Base-by-base conservation (phyloP, 192 early-diverging fungal species). In the Podila verticillata region DNA sequence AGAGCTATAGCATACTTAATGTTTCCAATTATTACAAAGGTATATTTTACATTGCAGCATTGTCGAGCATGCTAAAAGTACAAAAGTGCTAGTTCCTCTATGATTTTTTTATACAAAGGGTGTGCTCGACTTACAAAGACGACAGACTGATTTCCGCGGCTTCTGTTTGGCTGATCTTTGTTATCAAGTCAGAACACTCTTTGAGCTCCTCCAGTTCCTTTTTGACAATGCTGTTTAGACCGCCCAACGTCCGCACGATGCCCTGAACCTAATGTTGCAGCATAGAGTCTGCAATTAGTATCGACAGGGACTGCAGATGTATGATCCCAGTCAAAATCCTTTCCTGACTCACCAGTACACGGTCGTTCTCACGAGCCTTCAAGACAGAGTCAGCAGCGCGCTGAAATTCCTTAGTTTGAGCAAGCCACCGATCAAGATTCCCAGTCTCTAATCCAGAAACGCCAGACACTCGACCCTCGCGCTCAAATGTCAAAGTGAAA, bases 121-220 rank as follows among this genome's bases (percentile, higher is more conserved):
- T n/a, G n/a, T n/a, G 13, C 39, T 44, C 7, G 39, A 3, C 39
- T 44, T 24, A 30, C 5, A 36, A n/a, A 8, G 39, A 44, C 3
- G 34, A 49, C 3, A 69, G 67, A 7, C 58, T 30, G 6, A 28
- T 15, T 35, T 69, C 67, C 0, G 20, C 29, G 20, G 32, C 47
- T 58, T 69, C 36, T 15, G n/a, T 20, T 5, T 69, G 32, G 7
- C 57, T 15, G 9, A 69, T 49, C 39, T 51, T 61, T 7, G 57
- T 36, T 30, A 48, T 26, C 19, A 69, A 28, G 10, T 35, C 44
- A 31, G 44, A 6, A 58, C 67, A 69, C 20, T 31, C 28, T 7
- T 31, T 36, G 24, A 69, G 39, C 9, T 61, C 67, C n/a, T 61
- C 48, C 17, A 69, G 31, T 2, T 69, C 67, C 36, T 61, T 29